Conservation (phyloP, 2,329 filamentous ascomycete genomes). For the Epichloe sylvatica region DNA sequence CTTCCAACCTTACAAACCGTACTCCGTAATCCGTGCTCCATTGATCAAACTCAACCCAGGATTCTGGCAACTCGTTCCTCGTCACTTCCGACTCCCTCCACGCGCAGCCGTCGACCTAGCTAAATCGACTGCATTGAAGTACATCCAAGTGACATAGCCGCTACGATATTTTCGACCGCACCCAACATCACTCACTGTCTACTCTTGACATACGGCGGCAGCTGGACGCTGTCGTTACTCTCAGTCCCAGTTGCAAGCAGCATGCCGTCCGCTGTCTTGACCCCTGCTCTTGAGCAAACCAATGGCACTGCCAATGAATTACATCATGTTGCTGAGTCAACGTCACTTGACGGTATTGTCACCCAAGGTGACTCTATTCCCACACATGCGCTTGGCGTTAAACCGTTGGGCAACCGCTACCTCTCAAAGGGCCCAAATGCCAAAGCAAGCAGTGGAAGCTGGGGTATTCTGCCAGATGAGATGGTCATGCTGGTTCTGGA, state of each 20-base stretch:
- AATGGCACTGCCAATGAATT: not conserved
- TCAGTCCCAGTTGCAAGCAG: not conserved
- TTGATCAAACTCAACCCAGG: not conserved
- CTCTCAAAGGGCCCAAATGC: constrained; percentile 53
- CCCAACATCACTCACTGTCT: not conserved
- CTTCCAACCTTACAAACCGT: not conserved
- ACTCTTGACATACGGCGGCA: not conserved
- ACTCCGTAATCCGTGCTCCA: too few species aligned
- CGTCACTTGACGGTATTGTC: not conserved
- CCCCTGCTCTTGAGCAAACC: not conserved
- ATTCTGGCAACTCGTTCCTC: not conserved
- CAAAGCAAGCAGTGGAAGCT: constrained; percentile 49
- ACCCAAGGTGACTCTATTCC: constrained; percentile 41
- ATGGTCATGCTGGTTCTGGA: constrained; percentile 64
- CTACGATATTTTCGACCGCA: too few species aligned
- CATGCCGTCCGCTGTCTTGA: constrained; percentile 4
- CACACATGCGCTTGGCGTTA: constrained; percentile 68
- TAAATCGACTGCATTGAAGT: not conserved
- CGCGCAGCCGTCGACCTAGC: not conserved
- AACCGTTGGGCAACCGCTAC: constrained; percentile 72
- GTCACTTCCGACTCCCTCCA: not conserved
- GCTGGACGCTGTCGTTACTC: not conserved
- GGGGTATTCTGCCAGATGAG: constrained; percentile 66
- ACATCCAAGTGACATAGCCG: not conserved
- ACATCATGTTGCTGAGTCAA: not conserved